These are phyloP conservation scores for Podaxis mareebaensis DNA, from an alignment of 768 basidiomycete species.

Conservation along the genomic window DNA sequence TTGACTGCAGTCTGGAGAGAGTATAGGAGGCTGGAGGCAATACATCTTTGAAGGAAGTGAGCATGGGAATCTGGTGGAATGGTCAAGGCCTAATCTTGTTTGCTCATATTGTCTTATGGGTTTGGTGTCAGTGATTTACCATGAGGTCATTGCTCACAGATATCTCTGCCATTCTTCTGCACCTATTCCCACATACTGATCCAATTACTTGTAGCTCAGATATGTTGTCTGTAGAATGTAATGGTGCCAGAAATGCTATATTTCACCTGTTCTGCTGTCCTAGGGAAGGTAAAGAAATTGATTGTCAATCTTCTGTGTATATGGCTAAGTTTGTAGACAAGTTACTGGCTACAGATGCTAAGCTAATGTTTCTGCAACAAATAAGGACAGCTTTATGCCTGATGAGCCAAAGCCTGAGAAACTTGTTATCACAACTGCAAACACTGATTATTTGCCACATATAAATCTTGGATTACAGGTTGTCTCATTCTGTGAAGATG, in stretches of 20 bases:
- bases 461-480: slow-evolving; percentile 1
- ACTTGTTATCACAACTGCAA: slow-evolving; percentile 2
- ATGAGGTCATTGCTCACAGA: no score
- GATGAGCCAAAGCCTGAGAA: not conserved
- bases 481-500: not conserved
- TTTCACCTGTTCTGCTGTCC: not conserved
- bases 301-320: not conserved
- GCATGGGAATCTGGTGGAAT: no score
- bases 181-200: not conserved
- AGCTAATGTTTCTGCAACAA: not conserved
- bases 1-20: not conserved
- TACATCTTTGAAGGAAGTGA: no score
- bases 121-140: no score
- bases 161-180: no score
- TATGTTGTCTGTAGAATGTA: not conserved
- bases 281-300: not conserved
- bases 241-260: not conserved
- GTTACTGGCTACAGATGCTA: not conserved
- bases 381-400: not conserved
- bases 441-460: not conserved
- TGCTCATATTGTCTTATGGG: no score
- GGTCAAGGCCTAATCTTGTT: no score
- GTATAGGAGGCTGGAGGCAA: not conserved
- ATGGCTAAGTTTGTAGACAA: not conserved
- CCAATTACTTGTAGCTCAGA: not conserved